These are phyloP conservation scores for Pseudozyma thailandica DNA, from an alignment of 1,284 basidiomycete genomes.

Conservation along the genomic window DNA sequence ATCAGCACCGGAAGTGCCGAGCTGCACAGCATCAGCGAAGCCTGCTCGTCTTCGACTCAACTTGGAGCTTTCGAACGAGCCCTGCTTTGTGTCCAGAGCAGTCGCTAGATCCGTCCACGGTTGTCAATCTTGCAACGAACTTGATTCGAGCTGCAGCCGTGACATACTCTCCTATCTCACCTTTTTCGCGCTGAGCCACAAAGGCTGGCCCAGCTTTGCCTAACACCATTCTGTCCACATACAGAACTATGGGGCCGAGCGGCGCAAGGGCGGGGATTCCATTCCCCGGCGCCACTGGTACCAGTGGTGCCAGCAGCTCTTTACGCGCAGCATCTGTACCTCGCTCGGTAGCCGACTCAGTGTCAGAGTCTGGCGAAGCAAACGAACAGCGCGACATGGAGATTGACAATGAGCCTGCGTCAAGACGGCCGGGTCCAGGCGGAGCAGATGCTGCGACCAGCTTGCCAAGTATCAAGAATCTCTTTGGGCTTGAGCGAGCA, in stretches of 20 bases:
- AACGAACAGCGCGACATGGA: constrained; percentile 36
- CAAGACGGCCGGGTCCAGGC: constrained; percentile 14
- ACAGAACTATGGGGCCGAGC: constrained; percentile 42
- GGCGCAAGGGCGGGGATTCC: constrained; percentile 38
- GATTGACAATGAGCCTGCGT: constrained; percentile 26
- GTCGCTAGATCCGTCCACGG: too few species aligned
- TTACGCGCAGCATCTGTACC: constrained; percentile 25
- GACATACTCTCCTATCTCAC: background rate
- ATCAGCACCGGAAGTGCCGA: constrained; percentile 2
- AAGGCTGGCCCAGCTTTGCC: constrained; percentile 32
- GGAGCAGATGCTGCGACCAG: constrained; percentile 26
- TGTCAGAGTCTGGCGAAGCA: constrained; percentile 23
- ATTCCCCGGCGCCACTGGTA: constrained; percentile 39
- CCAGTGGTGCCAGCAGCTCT: constrained; percentile 14
- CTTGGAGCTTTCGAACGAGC: too few species aligned
- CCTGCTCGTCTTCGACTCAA: too few species aligned
- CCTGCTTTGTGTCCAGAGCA: too few species aligned
- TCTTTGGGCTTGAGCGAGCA: constrained; percentile 41
- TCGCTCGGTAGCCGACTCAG: constrained; percentile 25
- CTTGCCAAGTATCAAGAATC: constrained; percentile 48
- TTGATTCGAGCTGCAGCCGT: background rate
- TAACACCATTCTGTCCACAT: constrained; percentile 31
- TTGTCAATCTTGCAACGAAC: too few species aligned
- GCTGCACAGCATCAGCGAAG: background rate
- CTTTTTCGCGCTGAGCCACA: constrained; percentile 45